Percentiles rank a stretch among this genome's conserved stretches.
phyloP scores from a whole-genome alignment of 2,329 filamentous ascomycete species.

The Microascus cirrosus region DNA sequence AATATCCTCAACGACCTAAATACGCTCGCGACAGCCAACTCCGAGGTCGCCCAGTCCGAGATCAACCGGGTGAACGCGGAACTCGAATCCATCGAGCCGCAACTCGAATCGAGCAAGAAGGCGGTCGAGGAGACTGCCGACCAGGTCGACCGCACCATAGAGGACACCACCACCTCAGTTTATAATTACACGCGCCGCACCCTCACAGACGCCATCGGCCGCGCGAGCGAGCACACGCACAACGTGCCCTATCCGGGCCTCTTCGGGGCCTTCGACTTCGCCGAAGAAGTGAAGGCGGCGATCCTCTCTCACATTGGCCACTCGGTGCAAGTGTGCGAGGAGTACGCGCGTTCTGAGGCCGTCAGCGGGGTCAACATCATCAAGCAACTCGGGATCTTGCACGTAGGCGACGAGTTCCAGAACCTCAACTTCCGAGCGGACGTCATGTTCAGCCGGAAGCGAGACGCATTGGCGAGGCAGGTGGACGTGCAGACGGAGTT shows the following conservation, averaged over 20 bases:
- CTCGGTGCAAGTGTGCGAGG: constrained; percentile 70
- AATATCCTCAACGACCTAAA: constrained; percentile 86
- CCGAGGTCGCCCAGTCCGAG: constrained; percentile 76
- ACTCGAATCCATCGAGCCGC: constrained; percentile 71
- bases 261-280: constrained; percentile 78
- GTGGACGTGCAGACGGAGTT: constrained; percentile 82
- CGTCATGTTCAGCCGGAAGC: constrained; percentile 83
- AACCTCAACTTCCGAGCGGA: constrained; percentile 83
- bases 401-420: constrained; percentile 78
- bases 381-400: constrained; percentile 76
- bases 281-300: constrained; percentile 81
- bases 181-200: constrained; percentile 73
- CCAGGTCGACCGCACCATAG: constrained; percentile 69
- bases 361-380: constrained; percentile 75
- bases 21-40: constrained; percentile 74
- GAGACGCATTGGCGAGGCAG: constrained; percentile 71
- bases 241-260: constrained; percentile 81
- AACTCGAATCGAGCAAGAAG: constrained; percentile 73
- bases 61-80: constrained; percentile 73
- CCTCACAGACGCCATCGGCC: constrained; percentile 63
- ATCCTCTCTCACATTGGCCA: constrained; percentile 83
- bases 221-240: constrained; percentile 65
- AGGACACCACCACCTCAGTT: constrained; percentile 73
- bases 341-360: constrained; percentile 69
- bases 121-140: constrained; percentile 71